Conservation (phyloP, 176 grass and related monocot genomes). For the Oryza rufipogon region DNA sequence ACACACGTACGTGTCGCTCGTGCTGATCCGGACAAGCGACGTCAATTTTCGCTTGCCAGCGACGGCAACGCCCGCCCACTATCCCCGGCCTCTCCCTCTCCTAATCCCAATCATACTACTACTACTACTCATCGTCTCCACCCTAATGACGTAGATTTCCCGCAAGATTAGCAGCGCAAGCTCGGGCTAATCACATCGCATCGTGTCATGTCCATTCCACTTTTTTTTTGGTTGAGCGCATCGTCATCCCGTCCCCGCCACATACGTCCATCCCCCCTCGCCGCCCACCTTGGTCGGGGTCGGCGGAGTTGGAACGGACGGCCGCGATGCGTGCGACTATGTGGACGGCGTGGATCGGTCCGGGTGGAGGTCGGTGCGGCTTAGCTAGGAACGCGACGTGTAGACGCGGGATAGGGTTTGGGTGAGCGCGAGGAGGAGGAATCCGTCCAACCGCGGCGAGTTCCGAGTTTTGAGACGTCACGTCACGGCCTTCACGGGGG, state of each 20-base stretch:
- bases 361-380: slow-evolving; percentile 13
- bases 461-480: neutral
- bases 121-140: neutral
- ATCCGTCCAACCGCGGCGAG: neutral
- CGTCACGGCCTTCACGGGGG: neutral
- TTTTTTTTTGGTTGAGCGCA: neutral
- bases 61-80: slow-evolving; percentile 38
- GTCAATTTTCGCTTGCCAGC: slow-evolving; percentile 42
- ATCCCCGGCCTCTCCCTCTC: neutral
- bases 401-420: neutral
- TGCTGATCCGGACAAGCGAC: slow-evolving; percentile 32
- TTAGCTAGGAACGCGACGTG: slow-evolving; percentile 3
- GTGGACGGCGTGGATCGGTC: neutral
- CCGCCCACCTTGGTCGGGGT: neutral
- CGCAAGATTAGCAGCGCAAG: neutral
- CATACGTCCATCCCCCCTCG: neutral
- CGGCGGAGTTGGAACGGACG: neutral
- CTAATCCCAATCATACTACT: slow-evolving; percentile 12
- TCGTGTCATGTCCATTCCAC: neutral
- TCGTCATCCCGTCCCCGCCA: neutral
- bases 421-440: neutral
- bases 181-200: neutral
- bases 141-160: neutral
- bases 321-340: neutral
- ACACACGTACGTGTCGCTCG: neutral